These are phyloP conservation scores for Arthrobotrys sphaeroides DNA, from an alignment of 2,329 filamentous ascomycete species.

Conservation along the genomic window DNA sequence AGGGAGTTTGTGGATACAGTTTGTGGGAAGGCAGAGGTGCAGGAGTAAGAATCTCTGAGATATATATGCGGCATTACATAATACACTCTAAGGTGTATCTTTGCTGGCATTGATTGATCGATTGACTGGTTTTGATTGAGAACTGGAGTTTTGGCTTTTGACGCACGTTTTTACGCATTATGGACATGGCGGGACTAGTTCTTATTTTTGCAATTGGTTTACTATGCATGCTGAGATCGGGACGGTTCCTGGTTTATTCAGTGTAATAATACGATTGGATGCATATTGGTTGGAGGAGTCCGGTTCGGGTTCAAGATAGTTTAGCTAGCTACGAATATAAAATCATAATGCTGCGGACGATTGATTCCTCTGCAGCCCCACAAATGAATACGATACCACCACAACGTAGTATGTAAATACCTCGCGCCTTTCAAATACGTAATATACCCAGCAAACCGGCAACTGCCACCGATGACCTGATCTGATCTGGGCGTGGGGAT, in stretches of 20 bases:
- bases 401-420: neutral
- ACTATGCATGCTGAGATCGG: neutral
- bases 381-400: neutral
- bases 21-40: conserved; percentile 57
- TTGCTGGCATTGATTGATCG: neutral
- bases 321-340: neutral
- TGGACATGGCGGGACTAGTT: neutral
- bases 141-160: conserved; percentile 26
- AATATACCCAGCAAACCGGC: neutral
- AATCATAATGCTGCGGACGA: neutral
- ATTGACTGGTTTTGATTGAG: too few species aligned
- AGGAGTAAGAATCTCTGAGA: too few species aligned
- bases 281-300: neutral
- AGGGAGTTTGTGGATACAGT: conserved; percentile 78
- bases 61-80: too few species aligned
- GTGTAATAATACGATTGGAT: neutral
- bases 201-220: too few species aligned
- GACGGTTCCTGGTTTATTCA: neutral
- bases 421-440: neutral
- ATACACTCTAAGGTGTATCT: neutral
- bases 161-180: too few species aligned
- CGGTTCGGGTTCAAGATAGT: too few species aligned
- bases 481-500: conserved; percentile 6
- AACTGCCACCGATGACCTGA: neutral
- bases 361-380: neutral